A percentile compares a stretch with the other conserved stretches of the same genome.
phyloP scores from a whole-genome alignment of 2,329 filamentous ascomycete species.

The Colletotrichum godetiae region DNA sequence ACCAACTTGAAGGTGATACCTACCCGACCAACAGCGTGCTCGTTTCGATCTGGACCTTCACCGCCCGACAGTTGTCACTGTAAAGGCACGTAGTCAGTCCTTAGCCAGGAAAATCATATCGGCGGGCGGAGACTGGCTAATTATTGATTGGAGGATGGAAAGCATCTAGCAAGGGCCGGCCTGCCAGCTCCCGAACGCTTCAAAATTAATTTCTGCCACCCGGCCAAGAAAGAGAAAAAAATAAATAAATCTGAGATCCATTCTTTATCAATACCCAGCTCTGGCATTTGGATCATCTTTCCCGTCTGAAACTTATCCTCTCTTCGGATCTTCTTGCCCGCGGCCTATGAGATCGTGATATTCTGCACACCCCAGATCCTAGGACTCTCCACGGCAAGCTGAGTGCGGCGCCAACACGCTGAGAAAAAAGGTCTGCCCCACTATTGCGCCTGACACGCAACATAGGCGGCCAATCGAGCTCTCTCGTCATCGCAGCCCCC shows the following conservation, averaged over 20 bases:
- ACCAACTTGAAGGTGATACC: too few species aligned
- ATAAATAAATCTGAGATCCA: too few species aligned
- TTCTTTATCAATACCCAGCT: too few species aligned
- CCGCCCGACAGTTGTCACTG: too few species aligned
- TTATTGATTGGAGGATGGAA: neutral
- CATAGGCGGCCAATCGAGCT: neutral
- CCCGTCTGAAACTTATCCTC: too few species aligned
- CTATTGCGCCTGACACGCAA: neutral
- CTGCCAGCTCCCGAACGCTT: neutral
- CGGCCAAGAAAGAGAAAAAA: neutral
- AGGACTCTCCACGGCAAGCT: neutral
- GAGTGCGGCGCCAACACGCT: neutral
- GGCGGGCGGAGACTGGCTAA: neutral
- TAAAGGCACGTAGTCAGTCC: neutral
- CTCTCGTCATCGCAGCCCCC: neutral
- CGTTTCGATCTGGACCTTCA: too few species aligned
- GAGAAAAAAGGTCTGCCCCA: neutral
- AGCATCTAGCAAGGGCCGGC: neutral
- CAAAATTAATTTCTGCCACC: neutral
- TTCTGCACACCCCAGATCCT: too few species aligned
- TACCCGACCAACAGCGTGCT: too few species aligned
- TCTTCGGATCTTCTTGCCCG: rapidly evolving
- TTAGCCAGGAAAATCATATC: neutral
- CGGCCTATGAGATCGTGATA: too few species aligned
- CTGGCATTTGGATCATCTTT: too few species aligned